A percentile compares a stretch with the other conserved stretches of the same genome.
Conservation (phyloP, 1,284 basidiomycete genomes). For the Cutaneotrichosporon cutaneum region DNA sequence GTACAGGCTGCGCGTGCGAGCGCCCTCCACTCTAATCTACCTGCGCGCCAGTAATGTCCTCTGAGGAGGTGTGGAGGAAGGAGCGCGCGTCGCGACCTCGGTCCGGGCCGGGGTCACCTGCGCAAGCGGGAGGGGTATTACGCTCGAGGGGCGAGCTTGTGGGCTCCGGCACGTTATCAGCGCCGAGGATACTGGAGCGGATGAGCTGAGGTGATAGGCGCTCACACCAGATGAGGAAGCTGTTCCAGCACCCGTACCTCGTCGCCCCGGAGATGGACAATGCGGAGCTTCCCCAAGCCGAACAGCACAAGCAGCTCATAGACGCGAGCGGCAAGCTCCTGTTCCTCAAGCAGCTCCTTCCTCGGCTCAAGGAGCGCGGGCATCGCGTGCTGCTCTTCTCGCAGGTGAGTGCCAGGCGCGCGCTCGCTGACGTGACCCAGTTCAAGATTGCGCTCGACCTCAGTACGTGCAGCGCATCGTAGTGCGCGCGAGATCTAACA, state of each 20-base stretch:
- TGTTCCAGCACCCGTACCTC: constrained; percentile 82
- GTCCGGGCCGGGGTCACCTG: no score
- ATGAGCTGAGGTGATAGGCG: no score
- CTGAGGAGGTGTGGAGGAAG: no score
- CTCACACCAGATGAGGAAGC: constrained; percentile 46
- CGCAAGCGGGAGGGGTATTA: no score
- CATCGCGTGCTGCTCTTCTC: constrained; percentile 97
- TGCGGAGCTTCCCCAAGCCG: constrained; percentile 60
- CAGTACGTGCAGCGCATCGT: constrained; percentile 36
- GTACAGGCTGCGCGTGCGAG: no score
- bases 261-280: constrained; percentile 79
- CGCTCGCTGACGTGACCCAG: constrained; percentile 53
- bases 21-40: no score
- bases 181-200: no score
- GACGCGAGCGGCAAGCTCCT: constrained; percentile 84
- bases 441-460: constrained; percentile 88
- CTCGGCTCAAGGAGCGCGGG: constrained; percentile 81
- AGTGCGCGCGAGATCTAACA: constrained; percentile 7
- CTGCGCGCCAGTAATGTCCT: no score
- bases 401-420: constrained; percentile 64
- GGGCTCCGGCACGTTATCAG: no score
- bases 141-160: no score
- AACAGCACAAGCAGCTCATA: constrained; percentile 75
- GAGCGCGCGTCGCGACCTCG: no score
- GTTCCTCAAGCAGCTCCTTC: constrained; percentile 76